phyloP scores from a whole-genome alignment of 345 rosid species.

The Melastoma malabathricum region DNA sequence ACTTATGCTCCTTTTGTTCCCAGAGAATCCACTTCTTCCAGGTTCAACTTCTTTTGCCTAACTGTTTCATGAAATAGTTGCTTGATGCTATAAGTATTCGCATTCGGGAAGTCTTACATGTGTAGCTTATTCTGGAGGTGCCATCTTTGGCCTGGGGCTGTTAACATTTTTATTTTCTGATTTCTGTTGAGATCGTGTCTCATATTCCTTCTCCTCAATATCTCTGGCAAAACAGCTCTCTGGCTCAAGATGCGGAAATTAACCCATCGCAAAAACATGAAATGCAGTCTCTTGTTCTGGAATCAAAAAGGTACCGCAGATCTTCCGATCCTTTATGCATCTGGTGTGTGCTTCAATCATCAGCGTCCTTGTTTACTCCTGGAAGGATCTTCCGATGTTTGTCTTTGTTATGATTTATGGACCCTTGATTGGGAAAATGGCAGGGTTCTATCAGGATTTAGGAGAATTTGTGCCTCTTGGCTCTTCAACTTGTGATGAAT shows the following conservation, averaged over 20 bases:
- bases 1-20: slow-evolving; percentile 68
- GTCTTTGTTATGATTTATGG: too few relatives aligned
- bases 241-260: slow-evolving; percentile 37
- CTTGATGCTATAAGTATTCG: too few relatives aligned
- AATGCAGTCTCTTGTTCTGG: slow-evolving; percentile 39
- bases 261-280: slow-evolving; percentile 27
- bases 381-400: too few relatives aligned
- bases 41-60: slow-evolving; percentile 21
- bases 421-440: too few relatives aligned
- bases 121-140: background rate
- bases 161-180: background rate
- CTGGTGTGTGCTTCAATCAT: too few relatives aligned
- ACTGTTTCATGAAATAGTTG: too few relatives aligned
- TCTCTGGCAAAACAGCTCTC: slow-evolving; percentile 22
- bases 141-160: background rate
- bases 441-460: too few relatives aligned
- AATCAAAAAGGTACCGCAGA: slow-evolving; percentile 38
- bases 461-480: too few relatives aligned
- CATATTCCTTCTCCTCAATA: slow-evolving; percentile 6
- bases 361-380: too few relatives aligned
- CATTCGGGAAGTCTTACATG: too few relatives aligned
- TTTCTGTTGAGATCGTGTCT: slow-evolving; percentile 3
- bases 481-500: too few relatives aligned
- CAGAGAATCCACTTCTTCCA: slow-evolving; percentile 46
- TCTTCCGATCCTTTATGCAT: background rate